A percentile compares a stretch with the other conserved stretches of the same genome.
Evolutionary conservation across 345 rosid genomes (phyloP).

Genomic region (Excoecaria agallocha): DNA sequence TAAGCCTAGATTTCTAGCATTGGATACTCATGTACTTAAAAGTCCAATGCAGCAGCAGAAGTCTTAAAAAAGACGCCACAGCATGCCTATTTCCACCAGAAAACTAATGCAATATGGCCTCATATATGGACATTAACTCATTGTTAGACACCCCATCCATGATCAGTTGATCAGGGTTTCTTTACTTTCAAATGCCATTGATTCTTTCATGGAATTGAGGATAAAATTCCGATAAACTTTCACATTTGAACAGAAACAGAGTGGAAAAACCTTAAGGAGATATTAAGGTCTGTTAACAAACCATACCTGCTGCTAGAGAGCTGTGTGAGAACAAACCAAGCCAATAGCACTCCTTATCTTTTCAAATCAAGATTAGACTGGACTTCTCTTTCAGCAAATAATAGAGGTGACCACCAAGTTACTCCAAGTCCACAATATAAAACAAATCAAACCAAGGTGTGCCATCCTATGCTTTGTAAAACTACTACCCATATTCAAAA

Average conservation of each 20-base stretch:
- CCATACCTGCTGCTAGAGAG: constrained; percentile 9
- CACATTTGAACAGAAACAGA: neutral
- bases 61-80: no score
- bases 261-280: neutral
- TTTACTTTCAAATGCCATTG: neutral
- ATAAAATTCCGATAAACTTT: neutral
- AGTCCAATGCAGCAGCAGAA: neutral
- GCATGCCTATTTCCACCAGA: neutral
- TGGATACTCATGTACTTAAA: neutral
- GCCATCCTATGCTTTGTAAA: neutral
- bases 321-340: neutral
- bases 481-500: neutral
- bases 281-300: neutral
- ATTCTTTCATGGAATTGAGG: neutral
- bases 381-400: neutral
- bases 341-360: neutral
- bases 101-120: neutral
- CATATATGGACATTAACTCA: neutral
- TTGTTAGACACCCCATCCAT: neutral
- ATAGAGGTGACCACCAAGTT: neutral
- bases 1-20: neutral
- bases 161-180: neutral
- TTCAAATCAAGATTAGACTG: neutral
- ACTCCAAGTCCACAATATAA: neutral
- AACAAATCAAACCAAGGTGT: neutral